phyloP scores from a whole-genome alignment of 305 asterid species.

The Fraxinus xanthoxyloides region DNA sequence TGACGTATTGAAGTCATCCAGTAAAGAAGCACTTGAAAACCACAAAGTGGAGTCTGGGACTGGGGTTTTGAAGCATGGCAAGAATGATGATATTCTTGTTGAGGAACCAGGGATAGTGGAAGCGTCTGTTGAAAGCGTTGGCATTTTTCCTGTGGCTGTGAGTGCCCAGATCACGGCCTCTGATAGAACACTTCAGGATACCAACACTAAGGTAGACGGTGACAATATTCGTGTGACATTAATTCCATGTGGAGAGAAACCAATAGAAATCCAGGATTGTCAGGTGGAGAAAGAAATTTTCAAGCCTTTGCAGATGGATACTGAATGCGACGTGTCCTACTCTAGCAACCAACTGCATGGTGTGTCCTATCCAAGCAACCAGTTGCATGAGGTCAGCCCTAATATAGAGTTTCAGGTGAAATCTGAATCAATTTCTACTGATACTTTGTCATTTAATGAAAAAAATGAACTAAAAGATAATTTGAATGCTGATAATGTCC shows the following conservation, averaged over 20 bases:
- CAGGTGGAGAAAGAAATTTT: conserved; percentile 21
- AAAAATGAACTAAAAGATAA: conserved; percentile 73
- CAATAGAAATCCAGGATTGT: conserved; percentile 4
- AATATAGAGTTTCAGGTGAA: conserved; percentile 65
- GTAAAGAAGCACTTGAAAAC: not conserved
- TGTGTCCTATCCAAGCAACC: conserved; percentile 44
- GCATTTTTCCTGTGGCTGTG: not conserved
- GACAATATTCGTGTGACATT: conserved; percentile 10
- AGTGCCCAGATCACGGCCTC: not conserved
- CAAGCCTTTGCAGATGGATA: conserved; percentile 31
- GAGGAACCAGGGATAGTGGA: not conserved
- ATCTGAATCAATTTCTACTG: conserved; percentile 76
- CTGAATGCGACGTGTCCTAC: conserved; percentile 18
- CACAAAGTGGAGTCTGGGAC: not conserved
- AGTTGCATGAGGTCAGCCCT: conserved; percentile 77
- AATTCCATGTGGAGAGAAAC: not conserved
- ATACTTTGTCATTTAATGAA: conserved; percentile 66
- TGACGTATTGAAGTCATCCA: not conserved
- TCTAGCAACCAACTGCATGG: conserved; percentile 30
- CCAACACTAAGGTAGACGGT: not conserved
- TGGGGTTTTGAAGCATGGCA: not conserved
- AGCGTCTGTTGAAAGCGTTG: not conserved
- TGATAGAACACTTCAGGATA: not conserved
- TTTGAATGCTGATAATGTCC: conserved; percentile 67
- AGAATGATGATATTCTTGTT: not conserved